Base-by-base conservation (phyloP, 441 rosid genomes). In the Arabidopsis lyrata region DNA sequence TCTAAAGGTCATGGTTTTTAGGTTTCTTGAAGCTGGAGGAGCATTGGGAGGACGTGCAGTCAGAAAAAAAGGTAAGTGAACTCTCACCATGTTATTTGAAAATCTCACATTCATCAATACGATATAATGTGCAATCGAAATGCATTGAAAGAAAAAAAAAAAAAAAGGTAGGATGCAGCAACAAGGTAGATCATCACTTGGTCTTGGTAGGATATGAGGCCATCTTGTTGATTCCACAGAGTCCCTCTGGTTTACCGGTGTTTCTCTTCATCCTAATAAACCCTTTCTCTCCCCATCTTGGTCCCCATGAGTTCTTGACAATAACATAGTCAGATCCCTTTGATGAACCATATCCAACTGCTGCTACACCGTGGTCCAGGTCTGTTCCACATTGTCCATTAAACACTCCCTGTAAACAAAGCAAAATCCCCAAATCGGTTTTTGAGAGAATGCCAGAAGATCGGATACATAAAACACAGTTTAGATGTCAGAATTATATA, bases 261-360 rank as follows among this genome's bases (percentile, higher is more conserved):
- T 89, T 92, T 70, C 94, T 89, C 88, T 89, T 92, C 93, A 92
- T 87, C 78, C 95, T 84, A 10, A 92, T 88, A 57, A 52, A 95
- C 1, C 99, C 99, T 69, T 86, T 89, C 77, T 95, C 97, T 60
- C 99, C 99, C 97, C 98, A 95, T 70, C 83, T 86, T 9, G 87
- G 56, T 69, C 98, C 97, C 97, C 97, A 93, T 1, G 98, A 95
- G 78, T 95, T 95, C 84, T 87, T 95, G 52, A 95, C 96, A 20
- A 86, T 86, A 16, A 92, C 78, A 76, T 88, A 93, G 69, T 93
- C 97, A 16, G 68, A 24, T 32, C 88, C 95, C 65, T 83, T 95
- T 14, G 75, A 66, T 60, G 99, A 77, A 61, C 95, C 98, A n/a
- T 93, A 95, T 32, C 98, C 99, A 29, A 95, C 91, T 0, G 97